These are phyloP conservation scores for Trypanosomatidae sp. DNA, from an alignment of 208 protist genomes.

Conservation along the genomic window DNA sequence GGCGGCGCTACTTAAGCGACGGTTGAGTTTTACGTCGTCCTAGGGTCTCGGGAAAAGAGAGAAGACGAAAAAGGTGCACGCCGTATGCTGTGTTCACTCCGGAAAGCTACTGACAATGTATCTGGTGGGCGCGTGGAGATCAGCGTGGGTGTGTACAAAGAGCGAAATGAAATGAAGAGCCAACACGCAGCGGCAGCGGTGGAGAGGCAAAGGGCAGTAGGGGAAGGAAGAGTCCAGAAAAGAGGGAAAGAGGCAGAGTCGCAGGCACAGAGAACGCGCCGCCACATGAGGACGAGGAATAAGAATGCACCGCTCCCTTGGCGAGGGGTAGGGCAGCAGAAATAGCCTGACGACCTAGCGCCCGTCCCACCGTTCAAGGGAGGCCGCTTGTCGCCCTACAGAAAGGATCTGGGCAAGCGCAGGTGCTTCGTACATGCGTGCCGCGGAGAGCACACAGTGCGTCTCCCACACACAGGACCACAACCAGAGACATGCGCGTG, in stretches of 20 bases:
- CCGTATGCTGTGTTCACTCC: conserved; percentile 15
- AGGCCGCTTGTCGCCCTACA: background rate
- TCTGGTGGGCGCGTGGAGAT: background rate
- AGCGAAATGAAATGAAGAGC: background rate
- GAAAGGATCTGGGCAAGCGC: background rate
- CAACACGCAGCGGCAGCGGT: background rate
- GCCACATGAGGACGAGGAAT: no score
- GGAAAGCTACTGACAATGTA: conserved; percentile 15
- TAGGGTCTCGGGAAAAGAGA: background rate
- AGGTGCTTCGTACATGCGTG: background rate
- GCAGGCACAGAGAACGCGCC: background rate
- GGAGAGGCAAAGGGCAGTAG: conserved; percentile 3
- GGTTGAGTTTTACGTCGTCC: background rate
- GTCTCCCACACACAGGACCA: background rate
- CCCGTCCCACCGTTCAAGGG: background rate
- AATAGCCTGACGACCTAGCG: background rate
- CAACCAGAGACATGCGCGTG: background rate
- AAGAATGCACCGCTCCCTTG: background rate
- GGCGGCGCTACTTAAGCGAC: background rate
- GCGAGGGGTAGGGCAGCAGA: background rate
- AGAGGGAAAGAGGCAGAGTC: background rate
- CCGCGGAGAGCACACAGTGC: no score
- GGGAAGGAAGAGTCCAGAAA: background rate
- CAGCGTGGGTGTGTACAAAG: background rate
- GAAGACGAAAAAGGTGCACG: conserved; percentile 1